phyloP scores from a whole-genome alignment of 768 basidiomycete genomes.

The Aureoboletus auriporus region DNA sequence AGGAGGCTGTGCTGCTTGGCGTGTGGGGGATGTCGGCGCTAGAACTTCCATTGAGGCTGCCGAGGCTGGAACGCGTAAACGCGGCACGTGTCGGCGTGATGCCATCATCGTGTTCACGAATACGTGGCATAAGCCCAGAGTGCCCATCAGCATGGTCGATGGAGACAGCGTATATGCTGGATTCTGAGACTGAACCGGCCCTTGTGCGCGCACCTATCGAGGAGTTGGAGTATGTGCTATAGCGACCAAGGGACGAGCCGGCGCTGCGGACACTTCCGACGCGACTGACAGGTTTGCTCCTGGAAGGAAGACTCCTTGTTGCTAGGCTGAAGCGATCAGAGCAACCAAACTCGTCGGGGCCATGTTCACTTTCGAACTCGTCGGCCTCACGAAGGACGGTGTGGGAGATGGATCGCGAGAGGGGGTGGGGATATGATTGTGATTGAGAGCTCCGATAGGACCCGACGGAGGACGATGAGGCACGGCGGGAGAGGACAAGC shows the following conservation, averaged over 20 bases:
- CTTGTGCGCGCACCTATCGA: conserved; percentile 13
- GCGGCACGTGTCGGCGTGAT: conserved; percentile 27
- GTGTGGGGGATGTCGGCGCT: conserved; percentile 21
- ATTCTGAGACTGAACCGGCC: conserved; percentile 16
- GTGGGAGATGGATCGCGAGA: conserved; percentile 28
- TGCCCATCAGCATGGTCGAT: neutral
- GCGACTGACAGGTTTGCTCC: conserved; percentile 18
- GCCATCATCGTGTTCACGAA: conserved; percentile 28
- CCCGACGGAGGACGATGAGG: conserved; percentile 42
- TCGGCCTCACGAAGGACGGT: conserved; percentile 28
- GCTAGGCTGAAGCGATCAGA: conserved; percentile 7
- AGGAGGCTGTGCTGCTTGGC: conserved; percentile 30
- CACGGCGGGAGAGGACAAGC: conserved; percentile 46
- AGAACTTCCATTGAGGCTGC: conserved; percentile 18
- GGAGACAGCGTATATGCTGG: conserved; percentile 14
- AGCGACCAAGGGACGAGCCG: conserved; percentile 22
- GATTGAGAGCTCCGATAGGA: conserved; percentile 16
- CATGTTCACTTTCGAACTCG: conserved; percentile 11
- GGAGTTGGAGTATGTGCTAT: conserved; percentile 21
- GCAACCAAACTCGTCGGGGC: conserved; percentile 25
- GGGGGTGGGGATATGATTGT: conserved; percentile 12
- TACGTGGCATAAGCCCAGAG: conserved; percentile 23
- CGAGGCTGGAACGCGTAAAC: conserved; percentile 24
- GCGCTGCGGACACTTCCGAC: conserved; percentile 18
- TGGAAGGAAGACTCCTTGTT: conserved; percentile 21